These are phyloP conservation scores for Ophiostoma ulmi DNA, from an alignment of 2,329 filamentous ascomycete genomes.

Conservation along the genomic window DNA sequence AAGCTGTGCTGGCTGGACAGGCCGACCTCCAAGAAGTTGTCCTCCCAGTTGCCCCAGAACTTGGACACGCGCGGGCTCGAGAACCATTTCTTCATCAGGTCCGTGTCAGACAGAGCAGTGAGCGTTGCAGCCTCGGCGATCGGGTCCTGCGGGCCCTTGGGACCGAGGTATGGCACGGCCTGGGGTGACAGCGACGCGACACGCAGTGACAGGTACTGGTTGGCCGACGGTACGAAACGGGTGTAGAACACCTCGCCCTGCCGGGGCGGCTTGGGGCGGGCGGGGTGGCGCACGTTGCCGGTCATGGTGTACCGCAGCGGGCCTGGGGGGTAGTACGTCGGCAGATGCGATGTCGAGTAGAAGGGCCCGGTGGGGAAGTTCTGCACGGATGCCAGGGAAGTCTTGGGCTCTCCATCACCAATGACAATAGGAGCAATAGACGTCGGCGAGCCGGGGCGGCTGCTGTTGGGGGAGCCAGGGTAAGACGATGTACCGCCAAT, in stretches of 20 bases:
- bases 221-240: slow-evolving; percentile 74
- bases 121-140: slow-evolving; percentile 33
- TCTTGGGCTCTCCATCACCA: slow-evolving; percentile 20
- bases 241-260: slow-evolving; percentile 91
- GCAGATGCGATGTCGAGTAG: slow-evolving; percentile 74
- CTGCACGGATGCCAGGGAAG: slow-evolving; percentile 8
- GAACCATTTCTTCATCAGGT: slow-evolving; percentile 80
- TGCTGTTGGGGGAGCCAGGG: slow-evolving; percentile 44
- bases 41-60: slow-evolving; percentile 72
- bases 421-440: slow-evolving; percentile 12
- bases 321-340: slow-evolving; percentile 83
- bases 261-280: slow-evolving; percentile 80
- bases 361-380: slow-evolving; percentile 56
- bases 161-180: slow-evolving; percentile 60
- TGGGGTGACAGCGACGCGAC: slow-evolving; percentile 66
- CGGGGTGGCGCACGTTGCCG: slow-evolving; percentile 73
- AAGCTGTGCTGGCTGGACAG: slow-evolving; percentile 71
- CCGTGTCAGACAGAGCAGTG: slow-evolving; percentile 47
- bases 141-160: slow-evolving; percentile 41
- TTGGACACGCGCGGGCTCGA: slow-evolving; percentile 73
- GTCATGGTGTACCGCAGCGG: slow-evolving; percentile 78
- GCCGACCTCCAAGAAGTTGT: slow-evolving; percentile 61
- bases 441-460: slow-evolving; percentile 2
- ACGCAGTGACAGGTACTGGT: slow-evolving; percentile 83
- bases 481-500: slow-evolving; percentile 35